Percentiles rank a stretch among this genome's conserved stretches.
Evolutionary conservation across 805 yeast genomes (phyloP).

Genomic region (Saccharomycopsis vini): DNA sequence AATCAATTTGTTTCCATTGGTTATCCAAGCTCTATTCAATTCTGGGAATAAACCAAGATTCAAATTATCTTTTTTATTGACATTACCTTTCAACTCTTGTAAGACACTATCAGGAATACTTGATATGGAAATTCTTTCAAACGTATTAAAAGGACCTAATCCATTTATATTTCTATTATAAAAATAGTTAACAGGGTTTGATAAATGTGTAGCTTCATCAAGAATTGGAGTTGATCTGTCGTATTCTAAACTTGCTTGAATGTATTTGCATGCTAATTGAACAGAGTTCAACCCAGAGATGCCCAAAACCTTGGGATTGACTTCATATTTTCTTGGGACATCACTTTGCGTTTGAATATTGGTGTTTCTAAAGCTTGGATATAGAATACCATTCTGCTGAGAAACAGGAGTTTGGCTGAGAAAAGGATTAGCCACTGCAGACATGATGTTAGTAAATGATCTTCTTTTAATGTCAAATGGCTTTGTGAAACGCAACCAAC

Average conservation of each 20-base stretch:
- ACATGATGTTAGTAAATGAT: too few relatives aligned
- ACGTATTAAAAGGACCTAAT: conserved; percentile 56
- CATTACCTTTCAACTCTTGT: conserved; percentile 30
- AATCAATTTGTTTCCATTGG: conserved; percentile 69
- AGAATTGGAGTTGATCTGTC: conserved; percentile 48
- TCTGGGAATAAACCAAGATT: conserved; percentile 81
- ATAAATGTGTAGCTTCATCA: conserved; percentile 39
- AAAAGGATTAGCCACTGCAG: conserved; percentile 4
- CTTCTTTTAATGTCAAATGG: too few relatives aligned
- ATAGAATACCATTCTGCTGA: neutral
- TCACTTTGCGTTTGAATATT: conserved; percentile 11
- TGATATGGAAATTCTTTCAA: conserved; percentile 58
- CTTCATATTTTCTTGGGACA: conserved; percentile 16
- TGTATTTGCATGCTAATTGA: conserved; percentile 55
- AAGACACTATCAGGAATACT: conserved; percentile 76
- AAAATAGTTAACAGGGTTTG: conserved; percentile 58
- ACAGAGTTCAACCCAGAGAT: conserved; percentile 43
- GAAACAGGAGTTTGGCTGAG: neutral
- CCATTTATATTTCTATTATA: conserved; percentile 44
- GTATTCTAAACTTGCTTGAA: conserved; percentile 48
- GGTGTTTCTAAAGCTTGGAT: conserved; percentile 11
- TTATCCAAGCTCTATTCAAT: conserved; percentile 77
- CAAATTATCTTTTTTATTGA: conserved; percentile 55
- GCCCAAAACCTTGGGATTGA: conserved; percentile 36
- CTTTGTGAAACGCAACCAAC: too few relatives aligned